Conservation (phyloP, 2,329 filamentous ascomycete species). For the Conoideocrella luteorostrata region DNA sequence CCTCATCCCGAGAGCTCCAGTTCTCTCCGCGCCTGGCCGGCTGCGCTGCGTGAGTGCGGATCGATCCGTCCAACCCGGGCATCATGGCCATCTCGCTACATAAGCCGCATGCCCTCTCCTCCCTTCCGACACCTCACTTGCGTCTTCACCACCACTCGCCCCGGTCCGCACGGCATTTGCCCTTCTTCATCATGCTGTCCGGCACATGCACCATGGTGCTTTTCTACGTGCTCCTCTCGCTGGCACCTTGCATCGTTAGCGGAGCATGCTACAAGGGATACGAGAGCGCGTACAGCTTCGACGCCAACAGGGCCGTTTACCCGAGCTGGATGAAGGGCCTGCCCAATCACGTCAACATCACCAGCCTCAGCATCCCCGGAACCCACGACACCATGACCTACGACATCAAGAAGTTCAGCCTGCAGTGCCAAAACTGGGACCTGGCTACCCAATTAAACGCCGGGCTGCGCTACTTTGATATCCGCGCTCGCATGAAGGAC, state of each 20-base stretch:
- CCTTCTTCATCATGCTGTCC: background rate
- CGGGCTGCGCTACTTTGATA: constrained; percentile 44
- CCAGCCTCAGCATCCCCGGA: constrained; percentile 42
- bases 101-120: background rate
- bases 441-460: constrained; percentile 37
- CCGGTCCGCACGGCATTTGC: background rate
- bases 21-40: no score
- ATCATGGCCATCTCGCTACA: background rate
- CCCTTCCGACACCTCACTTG: background rate
- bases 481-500: constrained; percentile 37
- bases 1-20: no score
- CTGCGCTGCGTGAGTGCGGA: no score
- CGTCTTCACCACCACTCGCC: background rate
- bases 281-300: constrained; percentile 34
- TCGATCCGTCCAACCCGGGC: no score
- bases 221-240: constrained; percentile 17
- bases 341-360: constrained; percentile 33
- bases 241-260: constrained; percentile 21
- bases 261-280: constrained; percentile 24
- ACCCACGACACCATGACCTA: constrained; percentile 50
- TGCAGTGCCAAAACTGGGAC: constrained; percentile 43
- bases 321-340: constrained; percentile 38
- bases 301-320: constrained; percentile 26
- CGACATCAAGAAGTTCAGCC: constrained; percentile 25
- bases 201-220: constrained; percentile 5